These are phyloP conservation scores for Apiotrichum domesticum DNA, from an alignment of 1,284 basidiomycete genomes.

Conservation along the genomic window DNA sequence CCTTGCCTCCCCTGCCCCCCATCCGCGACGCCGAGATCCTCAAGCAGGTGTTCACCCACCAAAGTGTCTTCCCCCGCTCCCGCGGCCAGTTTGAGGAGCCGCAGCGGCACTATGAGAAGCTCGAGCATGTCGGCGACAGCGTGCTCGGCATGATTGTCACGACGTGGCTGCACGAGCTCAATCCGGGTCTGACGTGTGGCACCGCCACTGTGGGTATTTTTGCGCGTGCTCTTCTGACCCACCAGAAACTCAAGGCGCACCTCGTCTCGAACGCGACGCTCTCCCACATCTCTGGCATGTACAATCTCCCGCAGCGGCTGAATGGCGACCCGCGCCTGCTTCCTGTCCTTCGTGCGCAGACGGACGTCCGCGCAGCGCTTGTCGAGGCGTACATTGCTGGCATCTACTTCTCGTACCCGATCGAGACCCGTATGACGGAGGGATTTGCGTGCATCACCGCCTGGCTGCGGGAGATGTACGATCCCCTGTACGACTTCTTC, in stretches of 20 bases:
- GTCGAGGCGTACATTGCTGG: constrained; percentile 44
- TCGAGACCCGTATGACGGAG: constrained; percentile 15
- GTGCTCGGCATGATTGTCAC: constrained; percentile 43
- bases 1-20: constrained; percentile 33
- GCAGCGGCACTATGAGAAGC: constrained; percentile 37
- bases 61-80: constrained; percentile 24
- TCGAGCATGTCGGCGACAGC: constrained; percentile 43
- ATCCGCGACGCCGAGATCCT: constrained; percentile 27
- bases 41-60: constrained; percentile 33
- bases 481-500: constrained; percentile 41
- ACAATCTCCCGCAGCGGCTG: constrained; percentile 35
- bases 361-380: constrained; percentile 41
- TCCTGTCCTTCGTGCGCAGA: constrained; percentile 33
- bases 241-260: constrained; percentile 42
- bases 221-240: background rate
- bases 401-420: constrained; percentile 34
- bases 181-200: constrained; percentile 34
- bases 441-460: constrained; percentile 25
- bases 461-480: constrained; percentile 42
- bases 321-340: constrained; percentile 28
- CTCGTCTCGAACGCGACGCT: constrained; percentile 42
- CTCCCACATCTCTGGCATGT: constrained; percentile 38
- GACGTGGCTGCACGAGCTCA: constrained; percentile 39
- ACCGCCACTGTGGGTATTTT: constrained; percentile 34
- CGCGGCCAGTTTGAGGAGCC: constrained; percentile 30